phyloP scores from a whole-genome alignment of 768 basidiomycete species.

The Pleurotus giganteus region DNA sequence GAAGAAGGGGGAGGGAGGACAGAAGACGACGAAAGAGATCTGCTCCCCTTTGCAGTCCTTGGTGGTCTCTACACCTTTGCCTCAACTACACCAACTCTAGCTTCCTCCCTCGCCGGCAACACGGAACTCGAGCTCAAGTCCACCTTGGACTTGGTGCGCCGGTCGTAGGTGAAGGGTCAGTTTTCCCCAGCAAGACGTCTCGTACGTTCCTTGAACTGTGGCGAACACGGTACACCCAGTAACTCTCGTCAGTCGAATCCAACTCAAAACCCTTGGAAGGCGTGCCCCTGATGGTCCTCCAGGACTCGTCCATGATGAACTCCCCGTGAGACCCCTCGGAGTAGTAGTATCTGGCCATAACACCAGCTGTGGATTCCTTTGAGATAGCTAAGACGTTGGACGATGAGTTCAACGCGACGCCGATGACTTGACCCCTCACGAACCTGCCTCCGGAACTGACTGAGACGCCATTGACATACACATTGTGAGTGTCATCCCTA shows the following conservation, averaged over 20 bases:
- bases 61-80: no score
- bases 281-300: neutral
- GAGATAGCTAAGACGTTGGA: conserved; percentile 7
- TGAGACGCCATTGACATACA: conserved; percentile 4
- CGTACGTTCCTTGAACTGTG: neutral
- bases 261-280: neutral
- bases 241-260: neutral
- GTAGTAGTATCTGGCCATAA: conserved; percentile 1
- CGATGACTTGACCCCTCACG: neutral
- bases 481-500: neutral
- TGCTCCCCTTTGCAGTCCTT: no score
- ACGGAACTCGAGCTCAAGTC: no score
- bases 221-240: conserved; percentile 1
- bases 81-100: no score
- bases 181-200: neutral
- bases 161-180: no score
- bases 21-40: no score
- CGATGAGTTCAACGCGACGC: neutral
- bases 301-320: conserved; percentile 2
- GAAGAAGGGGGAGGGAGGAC: no score
- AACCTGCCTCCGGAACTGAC: neutral
- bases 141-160: no score
- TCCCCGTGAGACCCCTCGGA: neutral
- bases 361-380: neutral
- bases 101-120: no score